Evolutionary conservation across 164 flowering plant genomes (phyloP).

Genomic region (Magnolia kwangsiensis): DNA sequence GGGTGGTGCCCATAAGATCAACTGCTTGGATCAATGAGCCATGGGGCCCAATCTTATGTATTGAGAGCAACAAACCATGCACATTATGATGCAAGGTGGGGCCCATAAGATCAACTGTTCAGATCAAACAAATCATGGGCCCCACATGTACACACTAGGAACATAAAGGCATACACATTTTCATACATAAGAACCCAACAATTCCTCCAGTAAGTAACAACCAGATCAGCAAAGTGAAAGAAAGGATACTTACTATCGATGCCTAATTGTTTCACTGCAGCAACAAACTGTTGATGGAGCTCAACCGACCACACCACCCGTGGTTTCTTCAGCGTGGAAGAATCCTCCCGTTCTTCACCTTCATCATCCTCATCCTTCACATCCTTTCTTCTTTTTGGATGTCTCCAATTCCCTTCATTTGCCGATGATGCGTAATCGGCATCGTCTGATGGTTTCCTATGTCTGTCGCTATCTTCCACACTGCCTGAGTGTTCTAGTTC

Average conservation of each 20-base stretch:
- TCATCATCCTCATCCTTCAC: constrained; percentile 70
- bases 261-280: constrained; percentile 84
- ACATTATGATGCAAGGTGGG: too few relatives aligned
- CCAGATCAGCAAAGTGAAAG: not conserved
- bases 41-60: too few relatives aligned
- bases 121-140: too few relatives aligned
- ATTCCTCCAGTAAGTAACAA: not conserved
- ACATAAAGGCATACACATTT: not conserved
- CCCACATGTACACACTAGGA: not conserved
- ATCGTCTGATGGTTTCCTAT: constrained; percentile 50
- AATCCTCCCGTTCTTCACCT: constrained; percentile 52
- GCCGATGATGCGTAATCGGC: constrained; percentile 68
- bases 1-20: too few relatives aligned
- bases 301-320: constrained; percentile 96
- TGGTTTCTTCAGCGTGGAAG: constrained; percentile 76
- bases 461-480: constrained; percentile 58
- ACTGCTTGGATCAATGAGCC: too few relatives aligned
- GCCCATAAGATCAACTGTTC: too few relatives aligned
- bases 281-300: constrained; percentile 88
- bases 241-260: constrained; percentile 64
- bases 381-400: constrained; percentile 59
- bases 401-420: constrained; percentile 74
- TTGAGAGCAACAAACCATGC: too few relatives aligned
- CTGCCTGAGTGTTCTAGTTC: constrained; percentile 73
- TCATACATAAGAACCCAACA: not conserved